Percentiles rank a stretch among this genome's conserved stretches.
Evolutionary conservation across 1,284 basidiomycete species (phyloP).

Genomic region (Chalciporus sp.): DNA sequence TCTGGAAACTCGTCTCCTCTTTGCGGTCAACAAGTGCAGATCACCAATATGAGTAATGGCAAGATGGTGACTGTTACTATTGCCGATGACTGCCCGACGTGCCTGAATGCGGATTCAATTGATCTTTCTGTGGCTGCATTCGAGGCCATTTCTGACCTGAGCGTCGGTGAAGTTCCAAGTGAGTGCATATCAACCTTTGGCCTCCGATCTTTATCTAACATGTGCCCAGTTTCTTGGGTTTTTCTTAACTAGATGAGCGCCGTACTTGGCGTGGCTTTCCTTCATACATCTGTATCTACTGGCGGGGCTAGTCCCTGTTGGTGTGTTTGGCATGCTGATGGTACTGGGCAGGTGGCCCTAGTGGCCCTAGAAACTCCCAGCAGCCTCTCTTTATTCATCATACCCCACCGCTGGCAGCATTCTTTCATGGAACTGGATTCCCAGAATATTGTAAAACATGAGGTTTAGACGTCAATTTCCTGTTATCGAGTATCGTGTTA

Average conservation of each 20-base stretch:
- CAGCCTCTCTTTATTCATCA: conserved; percentile 10
- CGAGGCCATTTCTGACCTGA: conserved; percentile 53
- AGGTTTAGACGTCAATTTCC: conserved; percentile 5
- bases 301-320: conserved; percentile 28
- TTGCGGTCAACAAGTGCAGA: conserved; percentile 67
- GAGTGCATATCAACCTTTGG: conserved; percentile 25
- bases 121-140: conserved; percentile 85
- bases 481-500: conserved; percentile 17
- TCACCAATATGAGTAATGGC: conserved; percentile 64
- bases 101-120: conserved; percentile 64
- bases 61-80: conserved; percentile 64
- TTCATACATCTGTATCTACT: conserved; percentile 18
- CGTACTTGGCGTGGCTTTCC: conserved; percentile 16
- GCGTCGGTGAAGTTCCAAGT: conserved; percentile 66
- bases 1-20: conserved; percentile 48
- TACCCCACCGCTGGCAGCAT: conserved; percentile 17
- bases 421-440: conserved; percentile 4
- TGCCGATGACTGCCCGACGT: conserved; percentile 86
- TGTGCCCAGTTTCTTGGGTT: conserved; percentile 48
- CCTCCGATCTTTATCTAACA: conserved; percentile 2
- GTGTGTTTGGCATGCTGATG: conserved; percentile 7
- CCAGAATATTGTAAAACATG: not conserved
- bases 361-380: conserved; percentile 39
- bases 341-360: conserved; percentile 41
- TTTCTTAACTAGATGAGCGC: conserved; percentile 38